Evolutionary conservation across 139 green algal species (phyloP).

Genomic region (Chlamydomonas sp.): DNA sequence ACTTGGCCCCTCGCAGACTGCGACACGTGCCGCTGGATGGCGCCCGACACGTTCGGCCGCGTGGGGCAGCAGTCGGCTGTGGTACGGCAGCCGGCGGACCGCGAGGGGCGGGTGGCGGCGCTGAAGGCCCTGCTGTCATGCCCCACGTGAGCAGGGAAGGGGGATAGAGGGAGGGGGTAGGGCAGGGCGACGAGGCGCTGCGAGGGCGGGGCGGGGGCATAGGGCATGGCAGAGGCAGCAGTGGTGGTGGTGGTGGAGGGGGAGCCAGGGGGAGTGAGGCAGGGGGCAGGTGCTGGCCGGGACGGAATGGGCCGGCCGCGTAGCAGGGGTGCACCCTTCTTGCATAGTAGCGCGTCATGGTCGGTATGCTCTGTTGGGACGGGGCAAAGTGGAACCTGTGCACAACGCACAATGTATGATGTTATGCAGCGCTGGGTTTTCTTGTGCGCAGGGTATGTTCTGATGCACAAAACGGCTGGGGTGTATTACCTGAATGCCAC

Average conservation of each 20-base stretch:
- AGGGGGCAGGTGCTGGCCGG: too few relatives aligned
- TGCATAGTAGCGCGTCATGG: too few relatives aligned
- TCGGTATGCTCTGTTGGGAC: too few relatives aligned
- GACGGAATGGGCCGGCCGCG: too few relatives aligned
- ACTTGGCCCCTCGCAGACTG: conserved; percentile 60
- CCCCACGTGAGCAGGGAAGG: conserved; percentile 71
- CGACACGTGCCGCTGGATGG: conserved; percentile 88
- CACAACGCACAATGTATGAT: too few relatives aligned
- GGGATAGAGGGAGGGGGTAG: neutral
- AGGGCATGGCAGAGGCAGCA: neutral
- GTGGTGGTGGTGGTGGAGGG: neutral
- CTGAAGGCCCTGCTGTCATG: conserved; percentile 80
- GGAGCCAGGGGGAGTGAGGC: neutral
- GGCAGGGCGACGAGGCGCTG: too few relatives aligned
- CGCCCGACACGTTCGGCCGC: conserved; percentile 61
- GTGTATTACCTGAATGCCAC: too few relatives aligned
- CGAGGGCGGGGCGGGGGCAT: neutral
- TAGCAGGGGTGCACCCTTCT: too few relatives aligned
- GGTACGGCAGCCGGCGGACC: conserved; percentile 60
- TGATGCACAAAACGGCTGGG: too few relatives aligned
- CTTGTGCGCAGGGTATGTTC: too few relatives aligned
- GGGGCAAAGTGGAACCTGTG: too few relatives aligned
- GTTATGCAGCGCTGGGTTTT: too few relatives aligned
- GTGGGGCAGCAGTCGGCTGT: conserved; percentile 63
- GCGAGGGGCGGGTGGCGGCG: conserved; percentile 51